Evolutionary conservation across 2,329 filamentous ascomycete genomes (phyloP).

Genomic region (Calonectria pauciramosa): DNA sequence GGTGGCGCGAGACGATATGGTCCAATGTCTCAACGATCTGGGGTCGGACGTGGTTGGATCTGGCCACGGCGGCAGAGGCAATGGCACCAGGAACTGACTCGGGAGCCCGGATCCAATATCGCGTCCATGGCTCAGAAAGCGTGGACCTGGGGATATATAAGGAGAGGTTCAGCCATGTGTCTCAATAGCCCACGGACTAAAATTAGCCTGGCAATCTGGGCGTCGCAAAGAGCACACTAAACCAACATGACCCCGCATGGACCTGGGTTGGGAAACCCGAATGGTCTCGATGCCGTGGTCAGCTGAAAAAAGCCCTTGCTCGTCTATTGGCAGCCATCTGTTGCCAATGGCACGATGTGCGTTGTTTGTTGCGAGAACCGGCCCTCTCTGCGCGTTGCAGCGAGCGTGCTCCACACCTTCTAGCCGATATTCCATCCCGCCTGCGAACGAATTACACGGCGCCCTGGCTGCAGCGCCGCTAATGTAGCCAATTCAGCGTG

Average conservation of each 20-base stretch:
- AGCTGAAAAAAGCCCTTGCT: conserved; percentile 22
- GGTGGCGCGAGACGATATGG: conserved; percentile 1
- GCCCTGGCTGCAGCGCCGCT: conserved; percentile 33
- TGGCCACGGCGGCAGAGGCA: background rate
- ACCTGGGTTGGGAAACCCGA: conserved; percentile 12
- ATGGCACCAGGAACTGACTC: conserved; percentile 4
- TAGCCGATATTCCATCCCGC: conserved; percentile 24
- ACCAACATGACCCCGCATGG: conserved; percentile 33
- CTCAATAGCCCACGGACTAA: conserved; percentile 35
- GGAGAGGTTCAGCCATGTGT: conserved; percentile 32
- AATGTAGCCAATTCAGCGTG: conserved; percentile 33
- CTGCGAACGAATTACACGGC: conserved; percentile 32
- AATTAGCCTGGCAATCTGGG: conserved; percentile 33
- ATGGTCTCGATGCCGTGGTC: conserved; percentile 10
- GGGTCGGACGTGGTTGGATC: background rate
- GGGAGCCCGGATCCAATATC: conserved; percentile 1
- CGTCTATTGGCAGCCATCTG: conserved; percentile 12
- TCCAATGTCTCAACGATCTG: conserved; percentile 13
- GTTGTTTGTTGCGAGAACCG: conserved; percentile 14
- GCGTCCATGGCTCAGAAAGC: background rate
- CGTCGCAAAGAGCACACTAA: conserved; percentile 23
- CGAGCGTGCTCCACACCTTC: conserved; percentile 10
- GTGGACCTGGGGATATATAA: conserved; percentile 26
- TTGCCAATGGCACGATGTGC: conserved; percentile 9
- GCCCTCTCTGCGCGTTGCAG: conserved; percentile 6